Conservation (phyloP, 345 rosid genomes). For the Gossypium australe region DNA sequence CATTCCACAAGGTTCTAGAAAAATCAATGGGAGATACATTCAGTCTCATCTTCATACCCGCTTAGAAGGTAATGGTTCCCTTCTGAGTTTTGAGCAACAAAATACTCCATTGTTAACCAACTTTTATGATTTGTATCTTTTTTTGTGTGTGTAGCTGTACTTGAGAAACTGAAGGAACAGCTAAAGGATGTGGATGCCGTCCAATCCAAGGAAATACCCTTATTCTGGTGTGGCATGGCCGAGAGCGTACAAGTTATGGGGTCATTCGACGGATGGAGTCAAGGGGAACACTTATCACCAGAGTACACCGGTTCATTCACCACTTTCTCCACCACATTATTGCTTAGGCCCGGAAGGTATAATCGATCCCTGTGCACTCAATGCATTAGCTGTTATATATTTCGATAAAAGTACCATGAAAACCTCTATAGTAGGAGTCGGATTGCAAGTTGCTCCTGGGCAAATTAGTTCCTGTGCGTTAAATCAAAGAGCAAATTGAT, state of each 20-base stretch:
- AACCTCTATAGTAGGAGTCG: too few species aligned
- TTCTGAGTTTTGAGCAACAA: not conserved
- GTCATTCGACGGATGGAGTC: conserved; percentile 86
- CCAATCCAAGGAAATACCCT: conserved; percentile 58
- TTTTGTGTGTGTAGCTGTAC: conserved; percentile 39
- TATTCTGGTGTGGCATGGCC: conserved; percentile 87
- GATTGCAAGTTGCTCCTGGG: too few species aligned
- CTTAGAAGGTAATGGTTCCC: conserved; percentile 48
- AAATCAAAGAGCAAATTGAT: too few species aligned
- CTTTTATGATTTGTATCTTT: not conserved
- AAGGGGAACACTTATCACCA: conserved; percentile 72
- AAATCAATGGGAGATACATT: conserved; percentile 79
- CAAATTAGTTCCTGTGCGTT: too few species aligned
- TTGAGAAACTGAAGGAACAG: conserved; percentile 58
- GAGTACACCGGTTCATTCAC: conserved; percentile 70
- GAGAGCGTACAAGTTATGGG: conserved; percentile 98
- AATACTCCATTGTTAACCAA: not conserved
- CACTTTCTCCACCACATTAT: conserved; percentile 53
- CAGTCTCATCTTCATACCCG: conserved; percentile 76
- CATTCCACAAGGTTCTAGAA: conserved; percentile 72
- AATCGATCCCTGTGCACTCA: not conserved
- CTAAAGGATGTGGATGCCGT: conserved; percentile 58
- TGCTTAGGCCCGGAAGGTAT: conserved; percentile 89
- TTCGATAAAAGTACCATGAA: too few species aligned
- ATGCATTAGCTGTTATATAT: not conserved